These are phyloP conservation scores for Oldenlandia corymbosa DNA, from an alignment of 257 asterid genomes.

Conservation along the genomic window DNA sequence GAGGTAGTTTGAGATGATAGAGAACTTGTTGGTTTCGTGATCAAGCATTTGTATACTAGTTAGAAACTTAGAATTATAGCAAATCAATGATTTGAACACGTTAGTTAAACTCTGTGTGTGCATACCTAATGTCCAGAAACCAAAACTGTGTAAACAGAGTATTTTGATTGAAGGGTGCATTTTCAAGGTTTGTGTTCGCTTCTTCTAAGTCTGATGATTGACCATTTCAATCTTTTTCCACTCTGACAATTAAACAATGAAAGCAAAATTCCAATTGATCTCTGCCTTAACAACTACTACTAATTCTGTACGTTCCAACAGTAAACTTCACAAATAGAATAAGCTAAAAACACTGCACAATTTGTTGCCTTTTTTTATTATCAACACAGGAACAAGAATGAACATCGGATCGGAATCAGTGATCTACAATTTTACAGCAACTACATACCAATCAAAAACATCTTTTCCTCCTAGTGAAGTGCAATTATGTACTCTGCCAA, in stretches of 20 bases:
- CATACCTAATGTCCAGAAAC: background rate
- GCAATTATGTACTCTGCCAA: background rate
- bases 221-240: too few relatives aligned
- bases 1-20: constrained; percentile 6
- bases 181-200: background rate
- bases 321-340: too few relatives aligned
- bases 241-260: too few relatives aligned
- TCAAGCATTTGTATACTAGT: background rate
- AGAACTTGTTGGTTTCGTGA: background rate
- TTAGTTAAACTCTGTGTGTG: background rate
- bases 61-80: background rate
- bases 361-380: too few relatives aligned
- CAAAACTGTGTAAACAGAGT: background rate
- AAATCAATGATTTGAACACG: constrained; percentile 8
- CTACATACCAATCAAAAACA: background rate
- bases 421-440: background rate
- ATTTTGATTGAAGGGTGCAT: background rate
- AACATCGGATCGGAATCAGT: background rate
- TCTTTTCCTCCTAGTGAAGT: background rate
- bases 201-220: too few relatives aligned
- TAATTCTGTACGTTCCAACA: too few relatives aligned
- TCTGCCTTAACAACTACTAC: too few relatives aligned
- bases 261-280: too few relatives aligned
- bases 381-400: background rate
- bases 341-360: too few relatives aligned